Evolutionary conservation across 139 green algal species (phyloP).

Genomic region (Nannochloris sp.): DNA sequence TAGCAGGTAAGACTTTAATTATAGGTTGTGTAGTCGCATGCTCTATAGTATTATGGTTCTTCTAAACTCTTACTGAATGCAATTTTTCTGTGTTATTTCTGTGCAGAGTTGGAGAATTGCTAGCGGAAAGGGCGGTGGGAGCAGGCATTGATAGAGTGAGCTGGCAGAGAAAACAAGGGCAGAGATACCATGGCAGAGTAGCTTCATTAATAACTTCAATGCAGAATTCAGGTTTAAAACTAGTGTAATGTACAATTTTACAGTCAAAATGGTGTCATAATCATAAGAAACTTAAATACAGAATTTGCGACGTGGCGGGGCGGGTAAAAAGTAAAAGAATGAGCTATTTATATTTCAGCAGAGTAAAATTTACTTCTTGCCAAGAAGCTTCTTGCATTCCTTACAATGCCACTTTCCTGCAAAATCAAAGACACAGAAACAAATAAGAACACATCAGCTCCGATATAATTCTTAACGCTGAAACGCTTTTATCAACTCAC

Average conservation of each 20-base stretch:
- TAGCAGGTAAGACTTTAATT: constrained; percentile 5
- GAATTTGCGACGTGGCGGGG: no score
- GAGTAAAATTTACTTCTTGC: constrained; percentile 14
- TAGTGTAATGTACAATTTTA: constrained; percentile 20
- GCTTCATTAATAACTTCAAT: constrained; percentile 25
- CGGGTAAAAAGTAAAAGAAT: no score
- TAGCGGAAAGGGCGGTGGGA: constrained; percentile 27
- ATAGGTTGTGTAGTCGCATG: neutral
- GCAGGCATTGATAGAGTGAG: constrained; percentile 19
- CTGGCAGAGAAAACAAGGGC: constrained; percentile 31
- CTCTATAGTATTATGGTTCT: neutral
- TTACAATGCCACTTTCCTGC: constrained; percentile 54
- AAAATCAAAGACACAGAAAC: no score
- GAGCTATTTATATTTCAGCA: neutral
- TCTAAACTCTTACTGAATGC: neutral
- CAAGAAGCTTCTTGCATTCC: constrained; percentile 32
- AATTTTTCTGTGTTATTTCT: neutral
- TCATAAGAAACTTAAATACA: no score
- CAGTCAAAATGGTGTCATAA: no score
- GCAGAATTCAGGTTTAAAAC: constrained; percentile 10
- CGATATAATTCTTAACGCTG: neutral
- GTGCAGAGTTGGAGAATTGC: constrained; percentile 21
- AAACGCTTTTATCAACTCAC: constrained; percentile 20
- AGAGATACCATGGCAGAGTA: constrained; percentile 40
- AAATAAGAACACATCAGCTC: neutral